Evolutionary conservation across 1,284 basidiomycete genomes (phyloP).

Genomic region (Cystobasidium sp.): DNA sequence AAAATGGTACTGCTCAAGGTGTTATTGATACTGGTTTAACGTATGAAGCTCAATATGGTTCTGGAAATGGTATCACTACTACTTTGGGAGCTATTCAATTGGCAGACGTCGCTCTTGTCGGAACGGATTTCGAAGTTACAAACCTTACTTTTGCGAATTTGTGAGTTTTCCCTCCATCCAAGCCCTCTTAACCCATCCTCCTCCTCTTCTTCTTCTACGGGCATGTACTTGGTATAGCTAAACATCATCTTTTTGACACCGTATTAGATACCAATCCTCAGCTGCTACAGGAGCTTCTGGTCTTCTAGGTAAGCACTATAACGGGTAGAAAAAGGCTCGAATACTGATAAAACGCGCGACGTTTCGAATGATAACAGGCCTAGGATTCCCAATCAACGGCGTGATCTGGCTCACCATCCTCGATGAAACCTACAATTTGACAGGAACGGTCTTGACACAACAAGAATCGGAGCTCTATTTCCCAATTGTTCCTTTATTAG

Average conservation of each 20-base stretch:
- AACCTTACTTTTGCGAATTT: conserved; percentile 36
- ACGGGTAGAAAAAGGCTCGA: too few relatives aligned
- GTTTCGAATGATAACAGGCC: conserved; percentile 2
- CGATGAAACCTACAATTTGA: conserved; percentile 10
- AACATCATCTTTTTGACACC: too few relatives aligned
- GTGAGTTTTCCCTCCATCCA: conserved; percentile 5
- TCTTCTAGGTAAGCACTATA: conserved; percentile 23
- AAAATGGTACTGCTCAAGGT: conserved; percentile 26
- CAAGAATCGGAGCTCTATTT: conserved; percentile 19
- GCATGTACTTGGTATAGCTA: too few relatives aligned
- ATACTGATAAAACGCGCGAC: too few relatives aligned
- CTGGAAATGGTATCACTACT: conserved; percentile 33
- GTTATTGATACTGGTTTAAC: conserved; percentile 30
- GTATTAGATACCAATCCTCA: conserved; percentile 18
- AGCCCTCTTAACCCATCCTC: neutral
- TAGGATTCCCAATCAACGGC: conserved; percentile 42
- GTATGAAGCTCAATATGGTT: conserved; percentile 33
- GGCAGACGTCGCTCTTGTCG: conserved; percentile 29
- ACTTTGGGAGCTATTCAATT: conserved; percentile 33
- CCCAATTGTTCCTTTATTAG: conserved; percentile 33
- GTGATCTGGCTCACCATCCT: conserved; percentile 33
- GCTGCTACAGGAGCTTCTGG: conserved; percentile 35
- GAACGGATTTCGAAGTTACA: conserved; percentile 32
- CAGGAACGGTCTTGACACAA: conserved; percentile 17
- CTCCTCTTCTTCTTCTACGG: neutral